Evolutionary conservation across 805 yeast genomes (phyloP), one percentile per base, ranked within the genome.

Genomic region (Starmerella apicola): DNA sequence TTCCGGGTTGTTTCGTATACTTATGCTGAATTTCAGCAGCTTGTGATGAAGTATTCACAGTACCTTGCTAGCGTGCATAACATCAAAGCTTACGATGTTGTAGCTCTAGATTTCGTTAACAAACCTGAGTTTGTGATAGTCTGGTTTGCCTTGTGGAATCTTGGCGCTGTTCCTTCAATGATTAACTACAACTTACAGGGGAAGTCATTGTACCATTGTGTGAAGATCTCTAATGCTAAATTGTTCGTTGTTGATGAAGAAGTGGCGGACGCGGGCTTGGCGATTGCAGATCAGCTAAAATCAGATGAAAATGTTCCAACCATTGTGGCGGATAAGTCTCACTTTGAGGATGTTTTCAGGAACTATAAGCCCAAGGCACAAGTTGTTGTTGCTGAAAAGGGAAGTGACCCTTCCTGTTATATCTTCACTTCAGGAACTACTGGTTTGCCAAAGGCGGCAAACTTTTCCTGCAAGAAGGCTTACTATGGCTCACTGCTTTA

Each of bases 361-460:
- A 31, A 20, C n/a, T 43, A 33, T 33, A 18, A 15, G 26, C 51
- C 40, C 21, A 31, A 22, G 15, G 29, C 22, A 6, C 28, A 17
- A 16, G 20, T 5, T 12, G 29, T 27, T 71, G 81, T 48, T 71
- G 60, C 60, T 7, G 74, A 75, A 37, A 59, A 65, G 10, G 79
- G 78, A 55, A 71, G 66, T 49, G 71, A 74, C 40, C 71, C 88
- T 3, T 77, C 81, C 17, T 70, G 78, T 48, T 68, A 82, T 49
- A 82, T 86, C 37, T 86, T 78, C 59, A 86, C 97, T 0, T 81
- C 94, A 0, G 97, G 97, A 29, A 88, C 96, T 5, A 83, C 96
- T 0, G 96, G 96, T 0, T 63, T 86, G 45, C 96, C 97, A 13
- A 86, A 86, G 59, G 81, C 95, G 4, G 96, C 94, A 2, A 79